Conservation (phyloP, 2,329 filamentous ascomycete species). For the Neonectria magnoliae region DNA sequence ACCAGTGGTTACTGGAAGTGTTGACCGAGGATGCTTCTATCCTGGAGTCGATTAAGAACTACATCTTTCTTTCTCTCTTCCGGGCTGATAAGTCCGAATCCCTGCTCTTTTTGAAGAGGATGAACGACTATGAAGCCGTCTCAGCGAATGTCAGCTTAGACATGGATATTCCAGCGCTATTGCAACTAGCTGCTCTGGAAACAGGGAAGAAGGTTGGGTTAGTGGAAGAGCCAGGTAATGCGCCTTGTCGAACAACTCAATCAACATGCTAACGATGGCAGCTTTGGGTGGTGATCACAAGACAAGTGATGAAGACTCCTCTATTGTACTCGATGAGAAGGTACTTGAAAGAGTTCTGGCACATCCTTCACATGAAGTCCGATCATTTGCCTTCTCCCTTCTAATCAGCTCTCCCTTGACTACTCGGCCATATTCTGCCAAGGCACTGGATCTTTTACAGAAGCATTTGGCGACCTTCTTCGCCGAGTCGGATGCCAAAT, state of each 20-base stretch:
- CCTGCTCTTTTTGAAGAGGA: slow-evolving; percentile 65
- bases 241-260: neutral
- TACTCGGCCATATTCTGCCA: slow-evolving; percentile 74
- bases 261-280: slow-evolving; percentile 34
- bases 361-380: slow-evolving; percentile 70
- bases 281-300: slow-evolving; percentile 40
- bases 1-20: slow-evolving; percentile 64
- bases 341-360: slow-evolving; percentile 63
- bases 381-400: slow-evolving; percentile 83
- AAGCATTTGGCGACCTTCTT: slow-evolving; percentile 76
- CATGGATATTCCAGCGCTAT: slow-evolving; percentile 63
- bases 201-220: slow-evolving; percentile 76
- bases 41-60: slow-evolving; percentile 71
- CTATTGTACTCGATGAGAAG: slow-evolving; percentile 51
- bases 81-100: slow-evolving; percentile 64
- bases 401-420: slow-evolving; percentile 80
- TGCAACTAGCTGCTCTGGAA: slow-evolving; percentile 75
- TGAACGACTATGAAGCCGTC: slow-evolving; percentile 63
- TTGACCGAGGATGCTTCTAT: slow-evolving; percentile 60
- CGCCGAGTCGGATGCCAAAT: slow-evolving; percentile 86
- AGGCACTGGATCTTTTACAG: slow-evolving; percentile 70
- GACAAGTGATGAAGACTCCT: slow-evolving; percentile 30
- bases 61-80: slow-evolving; percentile 71
- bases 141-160: slow-evolving; percentile 56
- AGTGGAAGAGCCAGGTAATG: slow-evolving; percentile 72